A percentile compares a stretch with the other conserved stretches of the same genome.
These are phyloP conservation scores for Pseudogymnoascus pannorum DNA, from an alignment of 2,329 filamentous ascomycete genomes.

Conservation along the genomic window DNA sequence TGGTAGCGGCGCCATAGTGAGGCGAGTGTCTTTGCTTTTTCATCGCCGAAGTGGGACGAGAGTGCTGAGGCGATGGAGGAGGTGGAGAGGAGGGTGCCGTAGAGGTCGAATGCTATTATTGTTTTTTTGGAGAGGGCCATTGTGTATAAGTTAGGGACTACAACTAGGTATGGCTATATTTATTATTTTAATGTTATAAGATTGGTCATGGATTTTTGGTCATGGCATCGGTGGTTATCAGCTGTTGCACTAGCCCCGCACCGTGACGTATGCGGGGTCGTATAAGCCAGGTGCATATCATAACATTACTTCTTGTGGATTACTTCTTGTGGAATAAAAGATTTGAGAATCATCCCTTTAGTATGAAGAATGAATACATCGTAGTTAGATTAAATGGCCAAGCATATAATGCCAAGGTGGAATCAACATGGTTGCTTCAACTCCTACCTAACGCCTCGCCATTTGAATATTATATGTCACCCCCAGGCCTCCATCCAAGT, in stretches of 20 bases:
- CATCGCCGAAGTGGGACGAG: conserved; percentile 47
- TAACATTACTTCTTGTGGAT: not conserved
- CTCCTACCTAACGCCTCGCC: not conserved
- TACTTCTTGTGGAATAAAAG: not conserved
- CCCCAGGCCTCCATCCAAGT: not conserved
- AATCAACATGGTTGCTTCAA: not conserved
- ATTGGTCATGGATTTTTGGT: not conserved
- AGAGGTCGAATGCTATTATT: conserved; percentile 66
- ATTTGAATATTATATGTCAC: not conserved
- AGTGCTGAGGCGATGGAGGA: conserved; percentile 58
- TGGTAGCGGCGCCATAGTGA: conserved; percentile 61
- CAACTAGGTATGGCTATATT: conserved; percentile 17
- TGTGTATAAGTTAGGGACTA: conserved; percentile 17
- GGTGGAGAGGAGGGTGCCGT: conserved; percentile 67
- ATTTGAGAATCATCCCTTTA: not conserved
- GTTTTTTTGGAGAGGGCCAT: conserved; percentile 29
- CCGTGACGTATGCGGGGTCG: conserved; percentile 2
- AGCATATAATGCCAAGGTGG: not conserved
- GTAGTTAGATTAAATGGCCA: not conserved
- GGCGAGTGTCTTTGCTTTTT: conserved; percentile 50
- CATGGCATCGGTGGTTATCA: not conserved
- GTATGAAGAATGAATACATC: not conserved
- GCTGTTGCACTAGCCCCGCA: not conserved
- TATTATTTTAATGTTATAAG: not conserved
- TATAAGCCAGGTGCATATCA: not conserved